Base-by-base conservation (phyloP, 768 basidiomycete species). In the Scleroderma citrinum region DNA sequence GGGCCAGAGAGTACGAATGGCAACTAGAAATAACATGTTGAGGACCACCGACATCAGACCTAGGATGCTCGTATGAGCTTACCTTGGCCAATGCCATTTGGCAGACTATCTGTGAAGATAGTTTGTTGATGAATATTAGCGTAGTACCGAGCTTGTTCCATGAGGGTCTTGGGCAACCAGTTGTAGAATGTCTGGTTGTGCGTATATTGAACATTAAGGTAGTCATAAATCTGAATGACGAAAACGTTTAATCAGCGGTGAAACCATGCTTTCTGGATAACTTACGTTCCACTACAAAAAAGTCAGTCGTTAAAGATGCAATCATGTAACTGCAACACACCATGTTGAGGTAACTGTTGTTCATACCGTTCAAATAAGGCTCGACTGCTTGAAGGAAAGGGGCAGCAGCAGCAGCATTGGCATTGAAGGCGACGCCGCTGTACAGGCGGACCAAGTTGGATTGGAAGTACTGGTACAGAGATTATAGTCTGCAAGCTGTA, bases 111-210 rank as follows among this genome's bases (percentile, higher is more conserved):
- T 1, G 83, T 81, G 70, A 92, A 93, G 54, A 91, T 72, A 38
- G 76, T 79, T 55, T 76, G 66, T 63, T 92, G 86, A 61, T 90
- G 87, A 69, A 78, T 85, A 70, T 93, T 73, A 7, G 88, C 90
- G 50, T 83, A 80, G 56, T 73, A 70, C 38, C 82, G 83, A 16
- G 85, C 83, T 64, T 87, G 87, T 52, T 83, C 76, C 56, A 87
- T 61, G 59, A 83, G 74, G 6, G 78, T 81, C 21, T 83, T 78
- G 3, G 87, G 84, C 37, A 92, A 81, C 50, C 80, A 75, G 54
- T 80, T 69, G 7, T 83, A 82, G 55, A 85, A 93, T 19, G 85
- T 83, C 67, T 76, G 77, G 72, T 93, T 92, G 73, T 93, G 87
- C 31, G 74, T 78, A 51, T 85, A 77, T 64, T 90, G 74, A 12